Conservation (phyloP, 805 yeast species). For the Metschnikowia cubensis region DNA sequence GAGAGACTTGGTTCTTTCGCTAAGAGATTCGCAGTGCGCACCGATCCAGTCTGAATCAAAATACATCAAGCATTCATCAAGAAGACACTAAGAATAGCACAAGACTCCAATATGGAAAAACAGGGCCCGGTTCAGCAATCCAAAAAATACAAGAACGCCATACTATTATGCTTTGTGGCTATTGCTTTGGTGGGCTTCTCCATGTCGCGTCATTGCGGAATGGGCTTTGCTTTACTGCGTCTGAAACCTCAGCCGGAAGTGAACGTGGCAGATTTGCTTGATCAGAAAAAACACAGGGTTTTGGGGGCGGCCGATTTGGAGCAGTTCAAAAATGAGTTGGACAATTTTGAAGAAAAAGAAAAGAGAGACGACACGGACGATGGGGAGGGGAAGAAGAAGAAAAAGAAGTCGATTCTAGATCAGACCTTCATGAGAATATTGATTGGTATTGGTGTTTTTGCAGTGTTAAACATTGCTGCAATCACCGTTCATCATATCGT, state of each 20-base stretch:
- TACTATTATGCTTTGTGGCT: background rate
- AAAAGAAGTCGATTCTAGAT: constrained; percentile 7
- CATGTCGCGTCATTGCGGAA: constrained; percentile 1
- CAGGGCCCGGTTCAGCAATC: background rate
- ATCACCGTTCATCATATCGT: constrained; percentile 38
- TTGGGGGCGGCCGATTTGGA: background rate
- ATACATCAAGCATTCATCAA: background rate
- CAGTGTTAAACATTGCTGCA: constrained; percentile 33
- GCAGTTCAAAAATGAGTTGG: background rate
- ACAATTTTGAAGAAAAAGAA: background rate
- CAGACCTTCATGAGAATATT: constrained; percentile 27
- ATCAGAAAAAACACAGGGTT: background rate
- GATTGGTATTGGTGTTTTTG: constrained; percentile 33
- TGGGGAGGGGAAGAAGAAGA: constrained; percentile 2
- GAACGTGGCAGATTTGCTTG: background rate
- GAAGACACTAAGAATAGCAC: background rate
- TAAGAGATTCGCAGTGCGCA: background rate
- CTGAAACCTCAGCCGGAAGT: background rate
- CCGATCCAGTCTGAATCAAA: constrained; percentile 1
- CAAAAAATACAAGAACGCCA: background rate
- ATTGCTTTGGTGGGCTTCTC: background rate
- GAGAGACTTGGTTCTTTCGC: no score
- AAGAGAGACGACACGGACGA: constrained; percentile 1
- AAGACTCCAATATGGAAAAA: background rate
- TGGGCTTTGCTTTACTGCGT: constrained; percentile 1